These are phyloP conservation scores for Clitoria ternatea DNA, from an alignment of 306 rosid genomes.

Conservation along the genomic window DNA sequence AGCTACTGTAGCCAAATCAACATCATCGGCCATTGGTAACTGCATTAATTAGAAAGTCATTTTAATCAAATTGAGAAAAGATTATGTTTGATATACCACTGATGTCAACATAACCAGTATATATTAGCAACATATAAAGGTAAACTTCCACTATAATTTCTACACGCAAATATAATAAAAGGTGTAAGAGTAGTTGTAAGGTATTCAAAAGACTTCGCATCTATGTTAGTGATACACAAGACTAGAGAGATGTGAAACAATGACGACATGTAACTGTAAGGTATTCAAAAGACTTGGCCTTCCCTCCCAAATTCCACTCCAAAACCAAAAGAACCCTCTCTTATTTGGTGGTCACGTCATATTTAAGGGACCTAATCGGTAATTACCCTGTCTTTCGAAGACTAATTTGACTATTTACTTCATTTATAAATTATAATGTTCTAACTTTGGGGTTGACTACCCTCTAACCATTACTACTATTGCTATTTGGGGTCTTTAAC, in stretches of 20 bases:
- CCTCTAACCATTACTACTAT: neutral
- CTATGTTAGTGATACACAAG: neutral
- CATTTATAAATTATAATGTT: neutral
- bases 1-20: constrained; percentile 74
- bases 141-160: neutral
- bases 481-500: neutral
- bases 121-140: neutral
- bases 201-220: neutral
- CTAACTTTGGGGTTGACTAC: neutral
- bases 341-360: too few species aligned
- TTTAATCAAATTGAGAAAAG: neutral
- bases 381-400: too few species aligned
- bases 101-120: constrained; percentile 4
- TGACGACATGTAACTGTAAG: neutral
- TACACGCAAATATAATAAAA: too few species aligned
- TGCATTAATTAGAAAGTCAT: constrained; percentile 33
- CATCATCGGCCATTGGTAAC: constrained; percentile 68
- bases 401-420: too few species aligned
- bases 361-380: too few species aligned
- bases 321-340: neutral
- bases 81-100: neutral
- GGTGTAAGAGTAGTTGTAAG: neutral
- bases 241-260: neutral
- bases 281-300: neutral
- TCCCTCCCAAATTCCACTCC: neutral